Evolutionary conservation across 2,329 filamentous ascomycete species (phyloP), one percentile per base, ranked within the genome.

Genomic region (Coleophoma cylindrospora): DNA sequence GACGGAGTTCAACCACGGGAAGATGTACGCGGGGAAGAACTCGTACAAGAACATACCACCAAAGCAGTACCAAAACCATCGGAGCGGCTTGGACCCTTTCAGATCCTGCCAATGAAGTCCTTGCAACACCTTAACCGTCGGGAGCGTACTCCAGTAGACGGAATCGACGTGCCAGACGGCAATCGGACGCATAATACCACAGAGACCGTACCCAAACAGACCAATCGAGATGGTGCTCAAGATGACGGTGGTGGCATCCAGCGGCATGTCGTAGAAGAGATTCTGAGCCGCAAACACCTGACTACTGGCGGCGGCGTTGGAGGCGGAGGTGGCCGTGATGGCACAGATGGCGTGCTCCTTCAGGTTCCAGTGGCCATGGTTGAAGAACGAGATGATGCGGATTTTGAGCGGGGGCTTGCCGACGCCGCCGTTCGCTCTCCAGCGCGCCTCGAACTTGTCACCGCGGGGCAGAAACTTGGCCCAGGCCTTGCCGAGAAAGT

Each of bases 331-430:
- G 1, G 77, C 76, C 1, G 75, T 80, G 57, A 80, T 77, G 45
- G 76, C 57, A 54, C 72, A 75, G 1, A 81, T 70, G 0, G 76
- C 67, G 34, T 83, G 79, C 57, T 83, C 79, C 54, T 82, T 82
- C 34, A 81, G 62, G 27, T 66, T 68, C 73, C 75, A 83, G 0
- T 70, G 70, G 0, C 77, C 73, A 5, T 64, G 64, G 55, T 82
- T 82, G 56, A 82, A 19, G 44, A 81, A 73, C 7, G 64, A 66
- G 14, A 72, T 33, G 14, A 69, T 11, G 1, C 49, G 54, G 43
- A 80, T 73, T 60, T 65, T 72, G 1, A 54, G 19, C 0, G 77
- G 77, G 14, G 63, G 60, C 32, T 68, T 67, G 3, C 70, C 74
- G 3, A 70, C 59, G 7, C 69, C 69, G 3, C 69, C 68, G 15